Conservation (phyloP, 805 yeast species). For the Hyphopichia homilentoma region DNA sequence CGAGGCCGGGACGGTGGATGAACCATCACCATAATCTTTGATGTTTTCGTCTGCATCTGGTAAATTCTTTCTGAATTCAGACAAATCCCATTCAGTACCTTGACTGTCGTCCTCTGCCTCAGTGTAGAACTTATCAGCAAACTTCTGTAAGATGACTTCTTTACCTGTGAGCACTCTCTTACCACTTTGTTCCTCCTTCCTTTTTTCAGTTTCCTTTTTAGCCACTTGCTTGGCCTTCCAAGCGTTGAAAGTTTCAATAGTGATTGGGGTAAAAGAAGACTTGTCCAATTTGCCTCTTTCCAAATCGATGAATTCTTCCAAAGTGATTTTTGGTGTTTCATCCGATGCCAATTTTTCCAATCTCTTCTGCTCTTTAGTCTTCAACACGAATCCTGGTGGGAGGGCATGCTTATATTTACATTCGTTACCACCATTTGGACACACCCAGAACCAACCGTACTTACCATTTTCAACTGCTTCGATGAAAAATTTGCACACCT, state of each 20-base stretch:
- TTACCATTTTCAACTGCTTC: constrained; percentile 97
- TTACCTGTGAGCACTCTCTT: constrained; percentile 60
- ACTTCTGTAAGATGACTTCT: constrained; percentile 62
- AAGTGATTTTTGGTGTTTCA: constrained; percentile 80
- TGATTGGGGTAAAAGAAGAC: constrained; percentile 79
- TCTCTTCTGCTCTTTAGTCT: constrained; percentile 94
- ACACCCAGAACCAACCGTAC: constrained; percentile 98
- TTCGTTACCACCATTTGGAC: constrained; percentile 90
- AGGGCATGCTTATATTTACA: constrained; percentile 94
- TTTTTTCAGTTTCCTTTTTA: constrained; percentile 44
- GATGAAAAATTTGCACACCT: constrained; percentile 87
- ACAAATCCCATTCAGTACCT: constrained; percentile 54
- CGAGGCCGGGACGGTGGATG: too few species aligned
- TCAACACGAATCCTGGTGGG: constrained; percentile 95
- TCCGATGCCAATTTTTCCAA: constrained; percentile 83
- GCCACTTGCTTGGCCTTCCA: constrained; percentile 77
- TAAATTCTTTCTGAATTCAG: constrained; percentile 51
- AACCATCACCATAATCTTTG: constrained; percentile 75
- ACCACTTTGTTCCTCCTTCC: constrained; percentile 28
- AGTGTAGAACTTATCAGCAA: constrained; percentile 50
- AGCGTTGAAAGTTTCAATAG: constrained; percentile 67
- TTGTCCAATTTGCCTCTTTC: constrained; percentile 83
- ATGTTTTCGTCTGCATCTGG: constrained; percentile 48
- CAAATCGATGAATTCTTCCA: constrained; percentile 93
- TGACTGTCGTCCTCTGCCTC: constrained; percentile 47